A percentile compares a stretch with the other conserved stretches of the same genome.
phyloP scores from a whole-genome alignment of 805 yeast genomes.

The Barnettozyma populi region DNA sequence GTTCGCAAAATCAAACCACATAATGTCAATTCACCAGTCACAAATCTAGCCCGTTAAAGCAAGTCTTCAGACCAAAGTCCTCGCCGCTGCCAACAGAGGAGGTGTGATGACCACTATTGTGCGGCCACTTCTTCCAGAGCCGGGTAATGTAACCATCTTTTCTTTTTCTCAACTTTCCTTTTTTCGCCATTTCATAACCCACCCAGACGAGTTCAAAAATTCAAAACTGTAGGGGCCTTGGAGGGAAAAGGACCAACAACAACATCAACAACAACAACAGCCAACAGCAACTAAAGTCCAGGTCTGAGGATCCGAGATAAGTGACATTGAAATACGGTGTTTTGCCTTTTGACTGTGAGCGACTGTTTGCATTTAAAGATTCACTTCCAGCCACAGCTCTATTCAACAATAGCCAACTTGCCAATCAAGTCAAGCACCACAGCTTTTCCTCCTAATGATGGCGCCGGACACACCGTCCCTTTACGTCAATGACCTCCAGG shows the following conservation, averaged over 20 bases:
- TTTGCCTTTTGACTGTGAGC: background rate
- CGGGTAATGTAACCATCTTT: background rate
- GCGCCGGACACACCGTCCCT: constrained; percentile 10
- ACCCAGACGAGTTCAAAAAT: background rate
- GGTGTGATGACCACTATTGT: background rate
- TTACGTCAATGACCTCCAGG: constrained; percentile 23
- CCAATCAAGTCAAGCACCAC: no score
- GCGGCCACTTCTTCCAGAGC: background rate
- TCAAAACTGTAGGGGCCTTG: background rate
- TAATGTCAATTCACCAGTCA: no score
- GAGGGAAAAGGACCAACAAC: background rate
- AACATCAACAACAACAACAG: background rate
- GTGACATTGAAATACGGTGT: background rate
- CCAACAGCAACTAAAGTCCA: background rate
- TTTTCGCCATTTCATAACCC: background rate
- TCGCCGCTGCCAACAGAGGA: no score
- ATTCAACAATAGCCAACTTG: background rate
- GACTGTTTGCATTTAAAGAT: background rate
- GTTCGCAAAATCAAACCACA: no score
- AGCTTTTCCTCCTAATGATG: background rate
- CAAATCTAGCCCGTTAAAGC: no score
- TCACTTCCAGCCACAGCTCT: background rate
- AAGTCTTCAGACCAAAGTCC: no score
- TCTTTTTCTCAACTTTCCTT: background rate
- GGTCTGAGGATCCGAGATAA: background rate